phyloP scores from a whole-genome alignment of 2,329 filamentous ascomycete genomes.

The Fusarium odoratissimum region DNA sequence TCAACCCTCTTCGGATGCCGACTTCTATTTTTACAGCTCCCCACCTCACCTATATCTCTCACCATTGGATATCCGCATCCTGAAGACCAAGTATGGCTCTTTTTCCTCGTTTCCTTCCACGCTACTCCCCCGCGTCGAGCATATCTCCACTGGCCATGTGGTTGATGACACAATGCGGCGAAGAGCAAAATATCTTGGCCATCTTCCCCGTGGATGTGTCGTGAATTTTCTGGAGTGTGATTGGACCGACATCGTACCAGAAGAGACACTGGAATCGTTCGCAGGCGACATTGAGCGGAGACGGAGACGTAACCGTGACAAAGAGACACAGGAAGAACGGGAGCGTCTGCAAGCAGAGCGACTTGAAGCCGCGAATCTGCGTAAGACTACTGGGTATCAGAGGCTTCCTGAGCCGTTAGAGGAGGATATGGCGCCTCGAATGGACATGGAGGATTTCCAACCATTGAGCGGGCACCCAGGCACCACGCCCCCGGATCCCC shows the following conservation, averaged over 20 bases:
- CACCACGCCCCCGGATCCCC: conserved; percentile 66
- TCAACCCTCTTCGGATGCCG: conserved; percentile 53
- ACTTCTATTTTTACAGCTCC: conserved; percentile 90
- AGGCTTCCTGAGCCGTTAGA: conserved; percentile 53
- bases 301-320: conserved; percentile 82
- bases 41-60: conserved; percentile 90
- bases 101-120: conserved; percentile 87
- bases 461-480: conserved; percentile 65
- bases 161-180: conserved; percentile 87
- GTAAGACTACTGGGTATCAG: conserved; percentile 58
- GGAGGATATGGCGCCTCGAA: conserved; percentile 52
- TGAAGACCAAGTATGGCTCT: conserved; percentile 87
- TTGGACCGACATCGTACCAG: conserved; percentile 88
- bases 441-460: conserved; percentile 73
- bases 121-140: conserved; percentile 86
- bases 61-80: conserved; percentile 89
- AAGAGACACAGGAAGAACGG: conserved; percentile 86
- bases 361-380: conserved; percentile 77
- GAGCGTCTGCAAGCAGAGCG: conserved; percentile 85
- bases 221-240: conserved; percentile 93
- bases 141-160: conserved; percentile 87
- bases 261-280: conserved; percentile 80
- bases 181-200: conserved; percentile 85
- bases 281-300: conserved; percentile 80
- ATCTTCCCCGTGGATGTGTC: conserved; percentile 90